Base-by-base conservation (phyloP, 768 basidiomycete species). In the Termitomyces sp. region DNA sequence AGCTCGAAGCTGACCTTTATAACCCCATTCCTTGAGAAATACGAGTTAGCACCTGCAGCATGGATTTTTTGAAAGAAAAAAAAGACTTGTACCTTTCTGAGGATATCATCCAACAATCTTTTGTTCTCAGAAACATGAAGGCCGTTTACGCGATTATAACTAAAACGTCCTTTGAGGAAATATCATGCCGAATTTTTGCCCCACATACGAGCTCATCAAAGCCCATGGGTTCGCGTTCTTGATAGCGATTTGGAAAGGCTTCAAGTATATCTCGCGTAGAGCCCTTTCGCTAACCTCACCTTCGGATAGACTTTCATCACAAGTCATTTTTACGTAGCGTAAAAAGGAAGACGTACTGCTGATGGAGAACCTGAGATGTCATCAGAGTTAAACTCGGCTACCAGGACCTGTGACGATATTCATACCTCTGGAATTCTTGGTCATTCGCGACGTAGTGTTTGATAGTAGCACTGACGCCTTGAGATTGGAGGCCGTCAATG, bases 391-490 rank as follows among this genome's bases (percentile, higher is more conserved):
- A 11, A 45, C 14, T 24, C 2, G 43, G 22, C 41, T 30, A 52
- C 61, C 24, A 9, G 40, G 32, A 7, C 14, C 1, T 2, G 30
- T 16, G 14, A 44, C 11, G 24, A 20, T n/a, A 16, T 36, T 60
- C 48, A 49, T 61, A 72, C 67, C 83, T 74, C 62, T 85, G 75
- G 62, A 76, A 79, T 60, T 87, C 85, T 64, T 86, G 83, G 55
- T 86, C 85, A 65, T 87, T 85, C 1, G 77, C 79, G 53, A 79
- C 79, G 53, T 76, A 87, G 61, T 87, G 85, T 70, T 88, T 87
- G 65, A 86, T 82, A 2, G 82, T 83, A 0, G 85, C 81, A 20
- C 76, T 76, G 10, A 87, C 79, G 16, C 82, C 82, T 45, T 77
- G 74, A 3, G 74, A 77, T 59, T 87, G 85, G 10, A 87, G 61